These are phyloP conservation scores for Candolleomyces eurysporus DNA, from an alignment of 768 basidiomycete species.

Conservation along the genomic window DNA sequence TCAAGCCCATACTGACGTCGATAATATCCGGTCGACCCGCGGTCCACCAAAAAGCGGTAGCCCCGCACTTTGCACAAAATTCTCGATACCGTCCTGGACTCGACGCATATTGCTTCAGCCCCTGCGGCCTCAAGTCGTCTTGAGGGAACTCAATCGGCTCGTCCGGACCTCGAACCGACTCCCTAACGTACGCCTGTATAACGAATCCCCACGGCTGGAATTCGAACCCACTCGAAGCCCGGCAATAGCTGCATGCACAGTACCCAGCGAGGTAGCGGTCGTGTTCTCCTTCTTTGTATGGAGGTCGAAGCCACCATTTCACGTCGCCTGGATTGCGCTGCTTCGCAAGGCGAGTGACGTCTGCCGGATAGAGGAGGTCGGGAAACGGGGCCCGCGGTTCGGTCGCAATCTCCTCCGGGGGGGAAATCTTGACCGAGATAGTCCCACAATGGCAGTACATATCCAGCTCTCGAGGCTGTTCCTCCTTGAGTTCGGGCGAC, in stretches of 20 bases:
- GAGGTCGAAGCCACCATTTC: slow-evolving; percentile 29
- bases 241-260: slow-evolving; percentile 26
- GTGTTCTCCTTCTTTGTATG: slow-evolving; percentile 6
- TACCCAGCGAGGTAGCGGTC: slow-evolving; percentile 29
- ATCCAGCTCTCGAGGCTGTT: slow-evolving; percentile 19
- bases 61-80: slow-evolving; percentile 29
- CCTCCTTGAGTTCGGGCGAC: not conserved
- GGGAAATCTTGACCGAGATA: slow-evolving; percentile 23
- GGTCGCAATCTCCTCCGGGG: slow-evolving; percentile 16
- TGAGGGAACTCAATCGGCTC: slow-evolving; percentile 10
- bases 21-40: slow-evolving; percentile 17
- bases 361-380: slow-evolving; percentile 17
- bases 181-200: slow-evolving; percentile 21
- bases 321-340: slow-evolving; percentile 20
- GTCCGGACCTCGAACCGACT: not conserved
- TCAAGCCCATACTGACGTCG: slow-evolving; percentile 24
- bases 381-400: slow-evolving; percentile 17
- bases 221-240: slow-evolving; percentile 23
- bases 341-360: slow-evolving; percentile 18
- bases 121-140: slow-evolving; percentile 15
- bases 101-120: slow-evolving; percentile 22
- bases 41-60: slow-evolving; percentile 29
- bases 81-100: slow-evolving; percentile 23
- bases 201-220: slow-evolving; percentile 28
- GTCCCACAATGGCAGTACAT: slow-evolving; percentile 24